These are phyloP conservation scores for Daldinia eschscholtzii DNA, from an alignment of 2,329 filamentous ascomycete species.

Conservation along the genomic window DNA sequence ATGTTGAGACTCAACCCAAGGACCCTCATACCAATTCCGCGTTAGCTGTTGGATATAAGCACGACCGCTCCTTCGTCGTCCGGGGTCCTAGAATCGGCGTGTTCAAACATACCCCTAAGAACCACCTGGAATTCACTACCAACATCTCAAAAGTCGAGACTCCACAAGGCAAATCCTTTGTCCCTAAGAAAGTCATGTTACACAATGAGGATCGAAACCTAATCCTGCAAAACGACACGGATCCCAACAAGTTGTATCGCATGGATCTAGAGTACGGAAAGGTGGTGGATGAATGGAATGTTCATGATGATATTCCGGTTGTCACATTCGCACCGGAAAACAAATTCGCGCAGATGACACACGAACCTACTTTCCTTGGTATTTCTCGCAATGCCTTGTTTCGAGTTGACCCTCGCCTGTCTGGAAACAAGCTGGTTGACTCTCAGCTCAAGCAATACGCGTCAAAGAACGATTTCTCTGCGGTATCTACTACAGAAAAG, in stretches of 20 bases:
- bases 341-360: constrained; percentile 98
- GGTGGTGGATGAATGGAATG: constrained; percentile 98
- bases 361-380: constrained; percentile 94
- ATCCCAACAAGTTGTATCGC: constrained; percentile 91
- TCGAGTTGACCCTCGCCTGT: constrained; percentile 89
- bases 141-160: constrained; percentile 97
- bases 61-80: constrained; percentile 96
- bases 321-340: constrained; percentile 93
- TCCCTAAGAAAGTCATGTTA: constrained; percentile 96
- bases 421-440: constrained; percentile 93
- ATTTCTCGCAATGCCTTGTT: constrained; percentile 93
- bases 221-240: constrained; percentile 84
- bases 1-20: constrained; percentile 73
- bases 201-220: constrained; percentile 91
- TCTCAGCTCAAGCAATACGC: constrained; percentile 93
- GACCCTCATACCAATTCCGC: constrained; percentile 92
- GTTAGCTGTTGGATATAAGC: constrained; percentile 95
- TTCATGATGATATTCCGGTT: constrained; percentile 95
- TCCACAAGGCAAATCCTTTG: constrained; percentile 87
- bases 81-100: constrained; percentile 98
- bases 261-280: constrained; percentile 99
- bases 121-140: constrained; percentile 94
- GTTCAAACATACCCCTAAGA: constrained; percentile 95
- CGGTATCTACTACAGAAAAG: constrained; percentile 93
- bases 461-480: constrained; percentile 97